These are phyloP conservation scores for Eucalyptus regnans DNA, from an alignment of 345 rosid species.

Conservation along the genomic window DNA sequence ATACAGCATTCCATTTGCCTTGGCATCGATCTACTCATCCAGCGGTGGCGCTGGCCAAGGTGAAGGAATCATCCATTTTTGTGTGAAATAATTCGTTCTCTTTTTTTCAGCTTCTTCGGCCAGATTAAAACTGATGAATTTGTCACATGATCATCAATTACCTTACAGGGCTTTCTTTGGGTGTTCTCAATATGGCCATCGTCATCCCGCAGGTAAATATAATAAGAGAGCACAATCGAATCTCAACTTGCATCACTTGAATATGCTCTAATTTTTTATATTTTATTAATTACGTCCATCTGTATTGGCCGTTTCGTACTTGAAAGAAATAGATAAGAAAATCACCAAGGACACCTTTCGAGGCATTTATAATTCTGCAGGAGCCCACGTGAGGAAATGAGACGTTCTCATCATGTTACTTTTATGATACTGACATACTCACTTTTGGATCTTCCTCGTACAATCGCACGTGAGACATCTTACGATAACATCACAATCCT, in stretches of 20 bases:
- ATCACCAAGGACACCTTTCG: background rate
- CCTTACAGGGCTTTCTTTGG: constrained; percentile 67
- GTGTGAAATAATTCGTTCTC: background rate
- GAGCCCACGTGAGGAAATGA: background rate
- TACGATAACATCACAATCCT: background rate
- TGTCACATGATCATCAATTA: background rate
- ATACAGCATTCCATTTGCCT: constrained; percentile 74
- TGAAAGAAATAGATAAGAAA: background rate
- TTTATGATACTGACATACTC: background rate
- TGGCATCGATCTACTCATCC: constrained; percentile 74
- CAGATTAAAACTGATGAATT: background rate
- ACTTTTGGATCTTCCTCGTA: background rate
- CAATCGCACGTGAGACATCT: background rate
- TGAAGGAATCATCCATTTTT: background rate
- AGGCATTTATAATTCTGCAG: background rate
- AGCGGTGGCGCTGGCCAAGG: constrained; percentile 82
- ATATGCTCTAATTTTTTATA: background rate
- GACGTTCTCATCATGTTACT: background rate
- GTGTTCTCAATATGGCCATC: constrained; percentile 66
- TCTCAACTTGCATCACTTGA: background rate
- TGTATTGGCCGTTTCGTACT: background rate
- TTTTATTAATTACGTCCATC: background rate
- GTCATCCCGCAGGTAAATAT: constrained; percentile 67
- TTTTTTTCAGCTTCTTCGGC: background rate
- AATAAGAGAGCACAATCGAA: background rate